Base-by-base conservation (phyloP, 1,284 basidiomycete genomes). In the Polyporus tsugae region DNA sequence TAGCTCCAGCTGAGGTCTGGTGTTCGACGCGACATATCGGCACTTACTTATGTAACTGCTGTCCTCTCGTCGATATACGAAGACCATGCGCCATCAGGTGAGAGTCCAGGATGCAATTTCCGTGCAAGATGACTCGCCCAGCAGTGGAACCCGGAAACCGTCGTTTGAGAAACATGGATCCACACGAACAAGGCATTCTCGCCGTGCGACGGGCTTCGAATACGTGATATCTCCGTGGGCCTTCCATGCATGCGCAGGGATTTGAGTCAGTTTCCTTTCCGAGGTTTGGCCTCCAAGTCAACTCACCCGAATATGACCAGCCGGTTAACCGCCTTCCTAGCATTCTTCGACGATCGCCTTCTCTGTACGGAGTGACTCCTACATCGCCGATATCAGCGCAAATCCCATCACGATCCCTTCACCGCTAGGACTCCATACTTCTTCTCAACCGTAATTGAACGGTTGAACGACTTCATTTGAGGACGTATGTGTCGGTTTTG, bases 141-240 rank as follows among this genome's bases (percentile, higher is more conserved):
- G 41, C 1, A 15, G 11, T 49, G 5, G 10, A 49, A 25, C 46
- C 46, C 22, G 0, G 29, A 5, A 25, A 4, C 46, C 3, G 46
- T 49, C 46, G 9, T 25, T 10, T 49, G 46, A 49, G 46, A 49
- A 49, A 49, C 22, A 49, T 49, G 46, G 46, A 49, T 49, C 46
- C 46, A 49, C 22, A 25, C 46, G 10, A 49, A 49, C 22, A 49
- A 46, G 22, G 44, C 7, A 25, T 11, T 2, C 25, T 25, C 6
- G 46, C 46, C 46, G 46, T 9, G 22, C 22, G 46, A 49, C 29
- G 10, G 10, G 46, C 46, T 46, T 49, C 46, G 46, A 49, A 49
- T 13, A 25, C 46, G 22, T 49, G 25, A 49, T 4, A 11, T 10
- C 46, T 25, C 4, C 10, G 25, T 4, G 22, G 19, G 13, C 46